Conservation (phyloP, 441 rosid species). For the Populus hybrid region DNA sequence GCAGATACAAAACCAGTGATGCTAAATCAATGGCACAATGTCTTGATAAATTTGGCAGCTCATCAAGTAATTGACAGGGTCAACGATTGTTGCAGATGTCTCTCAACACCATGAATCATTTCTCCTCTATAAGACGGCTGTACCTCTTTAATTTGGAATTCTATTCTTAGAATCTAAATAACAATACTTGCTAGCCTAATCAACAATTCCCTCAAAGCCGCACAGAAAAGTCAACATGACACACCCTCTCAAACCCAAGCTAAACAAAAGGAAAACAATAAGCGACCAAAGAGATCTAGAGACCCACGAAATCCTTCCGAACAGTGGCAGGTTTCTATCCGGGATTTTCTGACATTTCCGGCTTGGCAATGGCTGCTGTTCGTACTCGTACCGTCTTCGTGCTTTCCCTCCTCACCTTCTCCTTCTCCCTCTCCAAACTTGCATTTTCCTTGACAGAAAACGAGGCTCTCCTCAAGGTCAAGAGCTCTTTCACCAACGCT, state of each 20-base stretch:
- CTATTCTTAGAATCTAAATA: constrained; percentile 37
- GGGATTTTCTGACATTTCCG: constrained; percentile 25
- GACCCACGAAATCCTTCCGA: constrained; percentile 26
- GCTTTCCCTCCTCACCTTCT: constrained; percentile 24
- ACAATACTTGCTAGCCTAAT: constrained; percentile 29
- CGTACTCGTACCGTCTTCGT: constrained; percentile 5
- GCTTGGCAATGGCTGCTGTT: constrained; percentile 49
- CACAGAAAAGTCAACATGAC: constrained; percentile 31
- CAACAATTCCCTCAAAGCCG: constrained; percentile 28
- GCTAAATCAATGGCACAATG: neutral
- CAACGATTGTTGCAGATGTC: constrained; percentile 22
- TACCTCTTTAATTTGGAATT: neutral
- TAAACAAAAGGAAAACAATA: constrained; percentile 24
- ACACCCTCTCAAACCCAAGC: constrained; percentile 20
- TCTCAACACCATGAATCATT: constrained; percentile 4
- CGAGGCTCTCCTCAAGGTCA: constrained; percentile 48
- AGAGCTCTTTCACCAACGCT: constrained; percentile 32
- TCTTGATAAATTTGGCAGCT: neutral
- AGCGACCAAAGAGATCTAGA: constrained; percentile 13
- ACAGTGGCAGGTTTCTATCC: constrained; percentile 42
- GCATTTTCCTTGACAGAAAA: constrained; percentile 34
- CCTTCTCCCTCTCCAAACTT: constrained; percentile 15
- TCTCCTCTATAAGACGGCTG: constrained; percentile 13
- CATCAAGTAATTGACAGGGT: constrained; percentile 26
- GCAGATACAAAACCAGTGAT: neutral